These are phyloP conservation scores for Xylaria sp. DNA, from an alignment of 2,329 filamentous ascomycete species.

Conservation along the genomic window DNA sequence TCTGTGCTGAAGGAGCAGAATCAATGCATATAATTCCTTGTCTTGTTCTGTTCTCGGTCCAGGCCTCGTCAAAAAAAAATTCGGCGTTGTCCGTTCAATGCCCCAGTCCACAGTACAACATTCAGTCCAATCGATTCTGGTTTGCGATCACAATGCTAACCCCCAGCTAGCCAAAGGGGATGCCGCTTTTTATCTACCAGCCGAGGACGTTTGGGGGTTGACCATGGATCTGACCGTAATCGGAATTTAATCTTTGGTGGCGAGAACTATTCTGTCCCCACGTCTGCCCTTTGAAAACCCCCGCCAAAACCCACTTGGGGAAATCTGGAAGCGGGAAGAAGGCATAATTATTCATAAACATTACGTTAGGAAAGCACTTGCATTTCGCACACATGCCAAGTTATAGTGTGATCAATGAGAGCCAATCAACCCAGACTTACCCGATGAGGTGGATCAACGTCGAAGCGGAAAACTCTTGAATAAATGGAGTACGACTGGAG, in stretches of 20 bases:
- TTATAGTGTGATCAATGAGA: neutral
- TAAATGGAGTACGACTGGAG: constrained; percentile 6
- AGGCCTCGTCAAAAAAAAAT: neutral
- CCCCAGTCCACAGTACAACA: neutral
- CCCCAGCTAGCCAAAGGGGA: neutral
- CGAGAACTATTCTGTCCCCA: constrained; percentile 14
- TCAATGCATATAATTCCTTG: neutral
- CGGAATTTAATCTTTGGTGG: constrained; percentile 17
- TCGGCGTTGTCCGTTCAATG: neutral
- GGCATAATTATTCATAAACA: constrained; percentile 23
- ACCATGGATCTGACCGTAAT: constrained; percentile 22
- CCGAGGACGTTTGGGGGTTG: neutral
- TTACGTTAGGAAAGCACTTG: constrained; percentile 25
- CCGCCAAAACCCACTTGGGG: constrained; percentile 19
- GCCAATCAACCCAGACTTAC: constrained; percentile 20
- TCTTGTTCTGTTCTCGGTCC: neutral
- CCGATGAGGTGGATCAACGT: constrained; percentile 2
- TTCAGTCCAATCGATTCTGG: neutral
- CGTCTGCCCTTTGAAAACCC: constrained; percentile 6
- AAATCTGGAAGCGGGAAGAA: constrained; percentile 1
- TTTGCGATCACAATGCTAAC: neutral
- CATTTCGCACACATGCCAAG: constrained; percentile 15
- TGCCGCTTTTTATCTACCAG: neutral
- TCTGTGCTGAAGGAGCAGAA: neutral
- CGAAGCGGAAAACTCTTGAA: constrained; percentile 18